phyloP scores from a whole-genome alignment of 371 early-diverging fungal genomes.

The Funneliformis caledonium region DNA sequence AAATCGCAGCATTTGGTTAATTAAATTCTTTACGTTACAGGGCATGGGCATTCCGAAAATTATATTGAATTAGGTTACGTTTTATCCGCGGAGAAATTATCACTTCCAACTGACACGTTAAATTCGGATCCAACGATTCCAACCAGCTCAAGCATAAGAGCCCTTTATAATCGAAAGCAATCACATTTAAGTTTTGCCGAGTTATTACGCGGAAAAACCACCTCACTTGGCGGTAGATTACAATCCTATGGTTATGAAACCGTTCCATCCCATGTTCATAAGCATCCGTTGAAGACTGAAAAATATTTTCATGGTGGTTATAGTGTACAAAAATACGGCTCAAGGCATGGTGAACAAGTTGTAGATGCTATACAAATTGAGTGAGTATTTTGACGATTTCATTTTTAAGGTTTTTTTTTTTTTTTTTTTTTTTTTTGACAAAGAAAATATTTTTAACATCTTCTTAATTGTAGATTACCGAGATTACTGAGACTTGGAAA shows the following conservation, averaged over 20 bases:
- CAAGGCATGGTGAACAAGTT: conserved; percentile 15
- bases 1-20: too few species aligned
- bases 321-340: conserved; percentile 25
- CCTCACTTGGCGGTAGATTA: conserved; percentile 24
- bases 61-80: conserved; percentile 33
- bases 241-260: conserved; percentile 31
- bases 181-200: not conserved
- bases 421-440: too few species aligned
- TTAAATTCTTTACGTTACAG: not conserved
- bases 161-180: conserved; percentile 4
- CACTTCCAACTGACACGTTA: not conserved
- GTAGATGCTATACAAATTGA: conserved; percentile 30
- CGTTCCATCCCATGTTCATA: conserved; percentile 29
- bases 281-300: not conserved
- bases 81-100: not conserved
- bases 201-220: not conserved
- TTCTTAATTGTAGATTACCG: conserved; percentile 10
- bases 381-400: not conserved
- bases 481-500: conserved; percentile 12
- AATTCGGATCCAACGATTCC: not conserved
- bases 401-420: too few species aligned
- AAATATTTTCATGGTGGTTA: conserved; percentile 27
- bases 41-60: conserved; percentile 24
- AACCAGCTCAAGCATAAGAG: not conserved
- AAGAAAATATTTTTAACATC: not conserved